Evolutionary conservation across 441 rosid genomes (phyloP).

Genomic region (Jatropha multifida): DNA sequence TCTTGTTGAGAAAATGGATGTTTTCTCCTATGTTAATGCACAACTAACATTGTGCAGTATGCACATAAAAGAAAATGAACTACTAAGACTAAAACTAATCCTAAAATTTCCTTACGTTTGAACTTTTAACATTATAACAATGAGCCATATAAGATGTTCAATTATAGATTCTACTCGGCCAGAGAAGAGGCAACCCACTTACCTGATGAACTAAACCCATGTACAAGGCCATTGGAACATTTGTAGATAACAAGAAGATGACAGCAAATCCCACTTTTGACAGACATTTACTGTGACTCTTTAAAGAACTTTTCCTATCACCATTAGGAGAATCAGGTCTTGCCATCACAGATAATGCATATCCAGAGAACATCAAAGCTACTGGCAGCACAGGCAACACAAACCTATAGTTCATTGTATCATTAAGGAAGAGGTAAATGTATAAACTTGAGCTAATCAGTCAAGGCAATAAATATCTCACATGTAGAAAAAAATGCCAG

Average conservation of each 20-base stretch:
- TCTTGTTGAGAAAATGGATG: background rate
- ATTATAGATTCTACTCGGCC: constrained; percentile 1
- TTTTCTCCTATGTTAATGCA: background rate
- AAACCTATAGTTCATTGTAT: constrained; percentile 59
- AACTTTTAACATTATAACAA: background rate
- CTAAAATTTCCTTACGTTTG: background rate
- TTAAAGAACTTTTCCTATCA: constrained; percentile 38
- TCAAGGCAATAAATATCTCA: constrained; percentile 2
- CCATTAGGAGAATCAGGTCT: constrained; percentile 29
- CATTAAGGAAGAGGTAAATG: constrained; percentile 32
- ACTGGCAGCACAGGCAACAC: constrained; percentile 90
- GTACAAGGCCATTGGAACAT: constrained; percentile 81
- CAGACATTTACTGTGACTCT: constrained; percentile 36
- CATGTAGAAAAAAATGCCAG: background rate
- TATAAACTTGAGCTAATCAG: constrained; percentile 21
- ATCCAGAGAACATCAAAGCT: constrained; percentile 84
- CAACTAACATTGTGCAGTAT: background rate
- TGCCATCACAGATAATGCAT: constrained; percentile 59
- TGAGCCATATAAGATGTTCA: constrained; percentile 5
- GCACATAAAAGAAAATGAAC: background rate
- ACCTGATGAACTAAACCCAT: constrained; percentile 94
- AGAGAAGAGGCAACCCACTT: constrained; percentile 12
- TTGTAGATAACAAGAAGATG: constrained; percentile 70
- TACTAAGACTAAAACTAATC: background rate
- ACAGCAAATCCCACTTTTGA: constrained; percentile 46